These are phyloP conservation scores for Digitaria exilis DNA, from an alignment of 202 grass and related monocot species.

Conservation along the genomic window DNA sequence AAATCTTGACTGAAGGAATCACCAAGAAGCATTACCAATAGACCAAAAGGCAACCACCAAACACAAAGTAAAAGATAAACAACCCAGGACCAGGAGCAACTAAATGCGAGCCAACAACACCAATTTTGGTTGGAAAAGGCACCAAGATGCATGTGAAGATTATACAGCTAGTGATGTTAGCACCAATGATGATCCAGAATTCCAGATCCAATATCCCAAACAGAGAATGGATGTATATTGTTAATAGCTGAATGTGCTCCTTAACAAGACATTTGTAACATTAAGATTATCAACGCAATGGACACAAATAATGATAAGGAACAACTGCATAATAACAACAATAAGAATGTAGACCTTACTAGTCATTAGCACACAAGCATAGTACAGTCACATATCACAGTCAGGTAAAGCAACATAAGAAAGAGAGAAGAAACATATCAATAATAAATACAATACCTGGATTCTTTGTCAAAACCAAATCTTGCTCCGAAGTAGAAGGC, in stretches of 20 bases:
- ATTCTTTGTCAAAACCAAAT: slow-evolving; percentile 90
- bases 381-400: not conserved
- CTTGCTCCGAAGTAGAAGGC: slow-evolving; percentile 94
- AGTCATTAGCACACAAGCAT: not conserved
- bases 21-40: not conserved
- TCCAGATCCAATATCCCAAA: not conserved
- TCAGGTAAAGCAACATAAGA: not conserved
- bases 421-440: not conserved
- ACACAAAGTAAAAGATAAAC: not conserved
- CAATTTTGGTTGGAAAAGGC: not conserved
- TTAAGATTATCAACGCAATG: not conserved
- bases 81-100: not conserved
- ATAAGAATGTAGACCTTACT: slow-evolving; percentile 9
- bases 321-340: not conserved
- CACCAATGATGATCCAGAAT: not conserved
- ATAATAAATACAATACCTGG: slow-evolving; percentile 58
- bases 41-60: not conserved
- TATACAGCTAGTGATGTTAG: not conserved
- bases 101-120: not conserved
- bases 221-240: not conserved
- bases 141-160: not conserved
- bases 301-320: slow-evolving; percentile 17
- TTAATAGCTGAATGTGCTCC: not conserved
- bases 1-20: not conserved
- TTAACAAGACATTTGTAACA: not conserved